These are phyloP conservation scores for Trifolium dubium DNA, from an alignment of 306 rosid species.

Conservation along the genomic window DNA sequence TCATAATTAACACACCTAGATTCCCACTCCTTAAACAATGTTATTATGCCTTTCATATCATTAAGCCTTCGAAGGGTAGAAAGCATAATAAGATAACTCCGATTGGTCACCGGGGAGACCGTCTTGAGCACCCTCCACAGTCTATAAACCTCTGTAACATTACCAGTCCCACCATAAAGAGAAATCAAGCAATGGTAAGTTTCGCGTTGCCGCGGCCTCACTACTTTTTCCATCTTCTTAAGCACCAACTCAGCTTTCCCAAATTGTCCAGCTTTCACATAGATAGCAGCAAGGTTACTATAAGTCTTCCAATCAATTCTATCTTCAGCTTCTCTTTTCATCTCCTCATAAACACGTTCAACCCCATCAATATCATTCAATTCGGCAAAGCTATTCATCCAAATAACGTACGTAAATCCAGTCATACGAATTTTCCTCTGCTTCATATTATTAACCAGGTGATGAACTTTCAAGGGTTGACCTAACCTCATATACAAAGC, in stretches of 20 bases:
- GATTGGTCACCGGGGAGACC: constrained; percentile 52
- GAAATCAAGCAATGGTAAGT: constrained; percentile 68
- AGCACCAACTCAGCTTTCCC: constrained; percentile 70
- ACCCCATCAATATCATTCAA: constrained; percentile 57
- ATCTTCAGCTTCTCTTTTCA: constrained; percentile 48
- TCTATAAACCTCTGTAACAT: constrained; percentile 64
- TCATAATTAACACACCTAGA: constrained; percentile 59
- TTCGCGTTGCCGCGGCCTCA: constrained; percentile 51
- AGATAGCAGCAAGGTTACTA: constrained; percentile 75
- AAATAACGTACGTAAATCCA: constrained; percentile 53
- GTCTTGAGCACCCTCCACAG: constrained; percentile 66
- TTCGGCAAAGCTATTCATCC: constrained; percentile 76
- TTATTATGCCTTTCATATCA: constrained; percentile 60
- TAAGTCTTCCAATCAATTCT: constrained; percentile 65
- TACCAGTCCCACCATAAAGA: constrained; percentile 70
- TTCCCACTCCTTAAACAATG: constrained; percentile 76
- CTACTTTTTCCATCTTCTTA: constrained; percentile 53
- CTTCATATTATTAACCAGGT: constrained; percentile 59
- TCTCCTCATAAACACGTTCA: constrained; percentile 63
- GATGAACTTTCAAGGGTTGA: constrained; percentile 61
- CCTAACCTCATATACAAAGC: constrained; percentile 63
- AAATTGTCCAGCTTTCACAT: constrained; percentile 62
- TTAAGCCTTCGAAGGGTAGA: constrained; percentile 69
- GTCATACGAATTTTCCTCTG: constrained; percentile 53
- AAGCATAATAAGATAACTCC: constrained; percentile 74